Base-by-base conservation (phyloP, 305 asterid species). In the Withania somnifera region DNA sequence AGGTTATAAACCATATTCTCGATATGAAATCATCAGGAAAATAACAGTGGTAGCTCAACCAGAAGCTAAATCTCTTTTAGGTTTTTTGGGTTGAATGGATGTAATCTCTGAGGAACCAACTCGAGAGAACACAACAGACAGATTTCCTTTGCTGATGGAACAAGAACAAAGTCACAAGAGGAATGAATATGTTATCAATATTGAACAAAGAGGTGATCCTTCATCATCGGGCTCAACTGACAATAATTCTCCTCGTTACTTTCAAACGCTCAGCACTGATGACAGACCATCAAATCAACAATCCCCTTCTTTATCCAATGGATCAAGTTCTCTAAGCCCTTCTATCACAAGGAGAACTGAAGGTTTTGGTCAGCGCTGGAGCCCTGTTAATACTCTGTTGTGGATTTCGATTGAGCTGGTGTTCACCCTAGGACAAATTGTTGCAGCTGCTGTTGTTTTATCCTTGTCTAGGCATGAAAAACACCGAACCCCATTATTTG, bases 371-470 rank as follows among this genome's bases (percentile, higher is more conserved):
- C 57, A 19, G 13, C 36, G 79, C 3, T 19, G 28, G 77, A 34
- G 47, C 77, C 77, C 90, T 36, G 82, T 85, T 71, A 85, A 83
- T 61, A 83, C 88, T 0, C 60, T 57, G 11, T 54, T 87, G n/a
- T 87, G 86, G 87, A 87, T 87, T 81, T 64, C 87, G 1, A 38
- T 87, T 73, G 90, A 87, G 90, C 80, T 87, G 20, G 54, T 64
- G 26, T 82, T 87, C 73, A 83, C 90, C 34, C 71, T 87, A n/a
- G 82, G 88, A 42, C 87, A 87, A 82, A 87, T 87, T 76, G 38
- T 86, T 47, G 90, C 88, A 24, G 84, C 88, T 7, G 13, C 84
- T 66, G 84, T 84, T 77, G 90, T 87, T 84, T 76, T 87, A 36
- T 87, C 71, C 52, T 5, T 86, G 24, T 79, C 90, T 61, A 85